Evolutionary conservation across 108 stramenopile species (phyloP).

Genomic region (Pseudonitzschia pungens): DNA sequence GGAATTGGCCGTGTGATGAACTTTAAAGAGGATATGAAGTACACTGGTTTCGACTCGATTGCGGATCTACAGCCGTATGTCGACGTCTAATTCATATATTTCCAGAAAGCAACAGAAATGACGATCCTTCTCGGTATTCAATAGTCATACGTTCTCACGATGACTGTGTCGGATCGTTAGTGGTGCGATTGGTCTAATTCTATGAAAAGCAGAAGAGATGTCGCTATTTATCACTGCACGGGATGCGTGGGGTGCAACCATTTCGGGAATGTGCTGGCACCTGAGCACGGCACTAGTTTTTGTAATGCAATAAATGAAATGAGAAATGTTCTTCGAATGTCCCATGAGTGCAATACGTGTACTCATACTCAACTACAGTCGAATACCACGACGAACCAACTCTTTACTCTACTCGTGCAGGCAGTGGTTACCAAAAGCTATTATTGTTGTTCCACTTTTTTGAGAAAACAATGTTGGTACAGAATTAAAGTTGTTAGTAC

Average conservation of each 20-base stretch:
- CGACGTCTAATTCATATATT: background rate
- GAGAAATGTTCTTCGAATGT: no score
- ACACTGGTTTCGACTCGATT: constrained; percentile 2
- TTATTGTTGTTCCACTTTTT: no score
- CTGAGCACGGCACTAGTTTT: no score
- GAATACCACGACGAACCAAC: no score
- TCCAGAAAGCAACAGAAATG: background rate
- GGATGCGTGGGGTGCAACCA: background rate
- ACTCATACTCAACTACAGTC: no score
- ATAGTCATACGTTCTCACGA: background rate
- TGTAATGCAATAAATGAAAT: no score
- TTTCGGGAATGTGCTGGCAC: background rate
- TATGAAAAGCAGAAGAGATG: background rate
- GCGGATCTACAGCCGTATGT: constrained; percentile 8
- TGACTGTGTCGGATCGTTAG: background rate
- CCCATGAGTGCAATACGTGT: no score
- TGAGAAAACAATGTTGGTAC: no score
- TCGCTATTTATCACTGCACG: background rate
- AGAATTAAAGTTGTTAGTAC: no score
- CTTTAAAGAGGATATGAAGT: constrained; percentile 43
- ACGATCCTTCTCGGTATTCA: background rate
- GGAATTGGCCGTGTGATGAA: constrained; percentile 53
- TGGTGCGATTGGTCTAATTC: background rate
- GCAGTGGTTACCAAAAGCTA: no score
- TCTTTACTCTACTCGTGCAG: no score